Evolutionary conservation across 2,329 filamentous ascomycete genomes (phyloP).

Genomic region (Penicillium fuscoglaucum): DNA sequence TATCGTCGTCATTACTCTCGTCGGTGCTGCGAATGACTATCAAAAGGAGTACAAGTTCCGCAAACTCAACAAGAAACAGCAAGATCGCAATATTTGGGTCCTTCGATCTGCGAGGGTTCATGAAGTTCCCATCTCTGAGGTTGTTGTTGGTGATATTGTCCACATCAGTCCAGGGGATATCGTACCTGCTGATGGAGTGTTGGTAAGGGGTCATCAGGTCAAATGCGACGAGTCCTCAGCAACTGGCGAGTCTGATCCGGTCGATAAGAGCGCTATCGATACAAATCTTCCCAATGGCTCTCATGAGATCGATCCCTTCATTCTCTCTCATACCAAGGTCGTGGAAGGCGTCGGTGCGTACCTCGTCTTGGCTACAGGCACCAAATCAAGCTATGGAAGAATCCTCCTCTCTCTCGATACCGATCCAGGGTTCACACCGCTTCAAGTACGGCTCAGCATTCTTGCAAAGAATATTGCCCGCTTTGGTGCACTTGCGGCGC

Average conservation of each 20-base stretch:
- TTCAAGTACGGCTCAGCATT: constrained; percentile 72
- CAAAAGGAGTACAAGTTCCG: constrained; percentile 72
- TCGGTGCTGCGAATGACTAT: constrained; percentile 71
- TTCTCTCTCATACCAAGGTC: constrained; percentile 76
- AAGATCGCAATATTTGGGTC: constrained; percentile 67
- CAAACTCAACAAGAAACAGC: constrained; percentile 62
- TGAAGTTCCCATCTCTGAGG: constrained; percentile 51
- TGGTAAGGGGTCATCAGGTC: constrained; percentile 56
- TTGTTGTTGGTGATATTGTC: constrained; percentile 45
- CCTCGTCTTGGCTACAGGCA: constrained; percentile 68
- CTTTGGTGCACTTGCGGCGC: constrained; percentile 62
- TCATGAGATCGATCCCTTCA: constrained; percentile 62
- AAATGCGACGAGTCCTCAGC: constrained; percentile 26
- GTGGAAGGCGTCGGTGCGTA: constrained; percentile 75
- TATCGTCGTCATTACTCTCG: constrained; percentile 68
- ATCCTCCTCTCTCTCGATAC: constrained; percentile 71
- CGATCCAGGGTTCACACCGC: constrained; percentile 69
- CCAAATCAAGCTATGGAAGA: constrained; percentile 68
- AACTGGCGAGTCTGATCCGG: constrained; percentile 21
- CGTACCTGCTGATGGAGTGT: constrained; percentile 66
- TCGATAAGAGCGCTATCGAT: constrained; percentile 12
- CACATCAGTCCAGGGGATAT: constrained; percentile 57
- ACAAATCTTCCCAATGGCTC: constrained; percentile 5
- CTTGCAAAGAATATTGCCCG: constrained; percentile 74
- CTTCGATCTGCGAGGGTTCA: constrained; percentile 62